These are phyloP conservation scores for Cryphonectria radicalis DNA, from an alignment of 2,329 filamentous ascomycete species.

Conservation along the genomic window DNA sequence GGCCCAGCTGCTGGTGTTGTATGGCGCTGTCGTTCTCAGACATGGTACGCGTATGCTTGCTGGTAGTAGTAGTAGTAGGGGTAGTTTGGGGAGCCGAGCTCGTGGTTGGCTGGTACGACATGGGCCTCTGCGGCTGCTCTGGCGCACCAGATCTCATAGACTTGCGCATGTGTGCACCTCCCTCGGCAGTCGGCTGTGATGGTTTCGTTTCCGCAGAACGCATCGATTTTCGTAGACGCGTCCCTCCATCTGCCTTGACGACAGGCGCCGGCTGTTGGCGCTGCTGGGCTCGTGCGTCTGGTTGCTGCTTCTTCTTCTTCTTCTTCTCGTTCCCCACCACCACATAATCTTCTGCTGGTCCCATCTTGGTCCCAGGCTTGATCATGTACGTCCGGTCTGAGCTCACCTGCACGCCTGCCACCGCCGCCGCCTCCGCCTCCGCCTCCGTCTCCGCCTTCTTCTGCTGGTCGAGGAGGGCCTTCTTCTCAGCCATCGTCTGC, in stretches of 20 bases:
- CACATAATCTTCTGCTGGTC: slow-evolving; percentile 24
- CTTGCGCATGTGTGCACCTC: slow-evolving; percentile 6
- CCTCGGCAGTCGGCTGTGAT: slow-evolving; percentile 6
- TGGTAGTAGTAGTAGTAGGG: background rate
- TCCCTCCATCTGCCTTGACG: slow-evolving; percentile 31
- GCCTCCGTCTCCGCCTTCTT: background rate
- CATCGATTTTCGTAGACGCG: slow-evolving; percentile 53
- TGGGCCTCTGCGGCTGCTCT: slow-evolving; percentile 17
- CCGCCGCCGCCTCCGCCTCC: background rate
- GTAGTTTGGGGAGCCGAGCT: background rate
- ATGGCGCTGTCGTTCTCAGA: slow-evolving; percentile 31
- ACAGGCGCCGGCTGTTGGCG: slow-evolving; percentile 27
- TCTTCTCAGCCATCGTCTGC: slow-evolving; percentile 45
- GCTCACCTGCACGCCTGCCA: background rate
- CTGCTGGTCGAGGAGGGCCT: slow-evolving; percentile 47
- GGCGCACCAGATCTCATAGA: slow-evolving; percentile 24
- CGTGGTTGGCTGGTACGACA: slow-evolving; percentile 25
- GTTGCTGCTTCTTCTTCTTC: slow-evolving; percentile 7
- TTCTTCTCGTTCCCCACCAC: slow-evolving; percentile 9
- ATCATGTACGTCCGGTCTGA: slow-evolving; percentile 38
- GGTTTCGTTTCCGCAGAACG: slow-evolving; percentile 38
- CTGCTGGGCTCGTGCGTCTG: slow-evolving; percentile 22
- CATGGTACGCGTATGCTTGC: slow-evolving; percentile 20
- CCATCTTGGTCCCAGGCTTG: slow-evolving; percentile 36
- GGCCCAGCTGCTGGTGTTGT: slow-evolving; percentile 36